Base-by-base conservation (phyloP, 2,329 filamentous ascomycete genomes). In the Verticillium nonalfalfae region DNA sequence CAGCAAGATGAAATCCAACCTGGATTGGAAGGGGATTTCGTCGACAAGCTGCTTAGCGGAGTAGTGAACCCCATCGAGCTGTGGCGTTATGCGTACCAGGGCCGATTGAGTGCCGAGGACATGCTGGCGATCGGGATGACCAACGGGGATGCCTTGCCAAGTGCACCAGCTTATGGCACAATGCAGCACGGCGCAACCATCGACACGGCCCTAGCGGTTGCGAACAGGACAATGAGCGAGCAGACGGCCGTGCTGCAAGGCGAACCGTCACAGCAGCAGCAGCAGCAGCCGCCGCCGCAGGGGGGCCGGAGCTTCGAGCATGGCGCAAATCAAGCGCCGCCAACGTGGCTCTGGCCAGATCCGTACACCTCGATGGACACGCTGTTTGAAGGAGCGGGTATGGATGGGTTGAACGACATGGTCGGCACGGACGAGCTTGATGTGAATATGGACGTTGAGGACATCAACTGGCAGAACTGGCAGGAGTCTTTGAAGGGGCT, bases 391-490 rank as follows among this genome's bases (percentile, higher is more conserved):
- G 68, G 69, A 18, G 59, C 66, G 33, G 63, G 67, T 3, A 52
- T 64, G 7, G 74, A 14, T 69, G 66, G 36, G 6, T 21, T 15
- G 15, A 70, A 72, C 33, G 70, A 71, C 38, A 68, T 68, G 21
- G 59, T 66, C 31, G 63, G 67, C 2, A 50, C 64, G 7, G 74
- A 75, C 57, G 72, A 77, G 31, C 66, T 73, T 54, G 77, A 78
- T 7, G 62, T 70, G 35, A 67, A 66, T 39, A 74, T 78, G 68
- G 66, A 76, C 62, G 77, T 78, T 1, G 72, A 74, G 2, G 73
- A 76, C 7, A 81, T 81, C 62, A 75, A 81, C 64, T 82, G 80
- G 80, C 76, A 81, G 57, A 76, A 76, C 60, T 82, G 79, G 77
- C 77, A 76, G 61, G 74, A 78, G 60, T 78, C 68, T 64, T 73